phyloP scores from a whole-genome alignment of 306 rosid species.

The Castanopsis chinensis region DNA sequence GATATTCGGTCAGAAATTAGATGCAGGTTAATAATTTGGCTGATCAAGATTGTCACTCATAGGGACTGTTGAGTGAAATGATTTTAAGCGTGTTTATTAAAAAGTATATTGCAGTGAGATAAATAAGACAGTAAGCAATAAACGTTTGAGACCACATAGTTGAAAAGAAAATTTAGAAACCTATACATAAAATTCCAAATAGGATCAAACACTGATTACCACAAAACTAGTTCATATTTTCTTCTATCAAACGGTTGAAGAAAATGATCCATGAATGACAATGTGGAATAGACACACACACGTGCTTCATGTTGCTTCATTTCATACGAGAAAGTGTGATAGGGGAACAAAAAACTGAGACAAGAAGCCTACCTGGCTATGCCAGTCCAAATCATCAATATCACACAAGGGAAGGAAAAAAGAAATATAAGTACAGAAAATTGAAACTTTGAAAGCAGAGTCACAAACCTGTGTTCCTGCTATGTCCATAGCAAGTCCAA shows the following conservation, averaged over 20 bases:
- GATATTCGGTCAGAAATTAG: neutral
- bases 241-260: too few relatives aligned
- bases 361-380: neutral
- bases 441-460: neutral
- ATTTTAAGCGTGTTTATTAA: too few relatives aligned
- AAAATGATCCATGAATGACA: neutral
- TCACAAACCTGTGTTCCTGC: conserved; percentile 89
- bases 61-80: neutral
- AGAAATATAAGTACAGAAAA: neutral
- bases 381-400: neutral
- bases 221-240: neutral
- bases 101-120: too few relatives aligned
- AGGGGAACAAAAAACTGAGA: neutral
- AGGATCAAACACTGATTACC: neutral
- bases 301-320: neutral
- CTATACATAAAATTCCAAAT: neutral
- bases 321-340: neutral
- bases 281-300: neutral
- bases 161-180: neutral
- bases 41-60: neutral
- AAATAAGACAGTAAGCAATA: too few relatives aligned
- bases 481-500: conserved; percentile 98
- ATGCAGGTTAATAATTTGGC: neutral
- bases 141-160: too few relatives aligned
- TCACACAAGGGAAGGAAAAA: neutral